These are phyloP conservation scores for Pachysandra terminalis DNA, from an alignment of 164 flowering plant genomes.

Conservation along the genomic window DNA sequence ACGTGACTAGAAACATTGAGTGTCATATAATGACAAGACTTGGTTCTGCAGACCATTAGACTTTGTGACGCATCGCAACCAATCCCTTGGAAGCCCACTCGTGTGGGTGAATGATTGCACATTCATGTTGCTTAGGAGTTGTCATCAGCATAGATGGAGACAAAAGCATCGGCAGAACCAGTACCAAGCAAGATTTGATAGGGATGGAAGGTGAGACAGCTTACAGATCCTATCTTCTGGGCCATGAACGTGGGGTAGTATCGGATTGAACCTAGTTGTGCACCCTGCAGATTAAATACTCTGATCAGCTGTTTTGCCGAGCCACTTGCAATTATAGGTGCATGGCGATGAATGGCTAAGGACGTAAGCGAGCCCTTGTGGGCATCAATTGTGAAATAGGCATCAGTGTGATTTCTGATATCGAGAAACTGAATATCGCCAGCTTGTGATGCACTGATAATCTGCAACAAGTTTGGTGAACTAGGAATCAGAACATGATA, in stretches of 20 bases:
- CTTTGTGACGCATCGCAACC: too few species aligned
- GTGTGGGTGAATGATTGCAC: neutral
- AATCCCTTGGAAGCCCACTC: too few species aligned
- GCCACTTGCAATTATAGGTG: slow-evolving; percentile 95
- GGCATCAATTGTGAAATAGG: slow-evolving; percentile 79
- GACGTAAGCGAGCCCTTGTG: slow-evolving; percentile 91
- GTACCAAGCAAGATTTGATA: slow-evolving; percentile 81
- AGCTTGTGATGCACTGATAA: too few species aligned
- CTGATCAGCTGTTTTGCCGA: slow-evolving; percentile 30
- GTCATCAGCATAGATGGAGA: slow-evolving; percentile 81
- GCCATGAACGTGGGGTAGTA: too few species aligned
- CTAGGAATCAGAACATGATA: slow-evolving; percentile 89
- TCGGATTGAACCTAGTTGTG: slow-evolving; percentile 62
- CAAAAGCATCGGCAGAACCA: slow-evolving; percentile 77
- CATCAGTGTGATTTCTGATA: too few species aligned
- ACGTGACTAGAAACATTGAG: neutral
- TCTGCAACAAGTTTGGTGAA: slow-evolving; percentile 52
- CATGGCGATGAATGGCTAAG: too few species aligned
- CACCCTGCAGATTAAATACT: slow-evolving; percentile 80
- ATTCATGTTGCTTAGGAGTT: slow-evolving; percentile 50
- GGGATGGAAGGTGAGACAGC: slow-evolving; percentile 92
- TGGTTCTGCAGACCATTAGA: too few species aligned
- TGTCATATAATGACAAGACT: slow-evolving; percentile 8
- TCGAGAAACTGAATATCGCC: too few species aligned
- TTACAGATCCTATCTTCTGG: slow-evolving; percentile 85